Evolutionary conservation across 2,329 filamentous ascomycete genomes (phyloP).

Genomic region (Arthroderma uncinatum): DNA sequence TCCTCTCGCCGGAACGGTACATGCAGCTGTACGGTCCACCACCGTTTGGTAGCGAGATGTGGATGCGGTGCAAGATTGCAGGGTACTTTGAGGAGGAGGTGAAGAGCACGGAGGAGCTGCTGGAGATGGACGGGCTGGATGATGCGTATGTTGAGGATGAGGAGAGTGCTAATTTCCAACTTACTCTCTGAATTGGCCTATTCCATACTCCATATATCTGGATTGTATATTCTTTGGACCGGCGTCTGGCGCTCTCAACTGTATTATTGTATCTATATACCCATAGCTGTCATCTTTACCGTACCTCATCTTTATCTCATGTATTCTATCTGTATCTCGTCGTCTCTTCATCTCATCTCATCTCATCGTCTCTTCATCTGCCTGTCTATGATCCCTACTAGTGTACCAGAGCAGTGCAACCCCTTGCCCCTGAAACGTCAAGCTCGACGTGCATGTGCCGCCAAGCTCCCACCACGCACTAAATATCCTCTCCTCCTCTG

Average conservation of each 20-base stretch:
- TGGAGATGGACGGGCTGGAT: slow-evolving; percentile 13
- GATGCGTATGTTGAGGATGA: slow-evolving; percentile 31
- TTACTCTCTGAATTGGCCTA: slow-evolving; percentile 24
- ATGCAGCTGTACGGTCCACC: slow-evolving; percentile 34
- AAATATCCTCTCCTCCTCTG: background rate
- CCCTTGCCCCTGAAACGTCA: background rate
- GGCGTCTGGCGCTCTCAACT: background rate
- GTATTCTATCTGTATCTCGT: too few species aligned
- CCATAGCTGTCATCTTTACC: background rate
- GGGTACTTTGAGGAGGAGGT: slow-evolving; percentile 28
- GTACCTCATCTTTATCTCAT: background rate
- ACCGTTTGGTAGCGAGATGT: slow-evolving; percentile 35
- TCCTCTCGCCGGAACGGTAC: slow-evolving; percentile 34
- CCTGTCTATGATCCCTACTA: background rate
- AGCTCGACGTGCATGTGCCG: background rate
- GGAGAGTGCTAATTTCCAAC: slow-evolving; percentile 31
- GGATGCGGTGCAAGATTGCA: slow-evolving; percentile 30
- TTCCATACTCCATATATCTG: too few species aligned
- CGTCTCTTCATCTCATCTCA: background rate
- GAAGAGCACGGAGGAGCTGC: slow-evolving; percentile 12
- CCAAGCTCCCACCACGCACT: slow-evolving; percentile 1
- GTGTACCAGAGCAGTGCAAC: background rate
- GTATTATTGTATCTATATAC: slow-evolving; percentile 1
- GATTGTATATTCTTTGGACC: background rate
- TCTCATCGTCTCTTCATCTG: background rate